Conservation (phyloP, 768 basidiomycete species). For the Mycena sanguinolenta region DNA sequence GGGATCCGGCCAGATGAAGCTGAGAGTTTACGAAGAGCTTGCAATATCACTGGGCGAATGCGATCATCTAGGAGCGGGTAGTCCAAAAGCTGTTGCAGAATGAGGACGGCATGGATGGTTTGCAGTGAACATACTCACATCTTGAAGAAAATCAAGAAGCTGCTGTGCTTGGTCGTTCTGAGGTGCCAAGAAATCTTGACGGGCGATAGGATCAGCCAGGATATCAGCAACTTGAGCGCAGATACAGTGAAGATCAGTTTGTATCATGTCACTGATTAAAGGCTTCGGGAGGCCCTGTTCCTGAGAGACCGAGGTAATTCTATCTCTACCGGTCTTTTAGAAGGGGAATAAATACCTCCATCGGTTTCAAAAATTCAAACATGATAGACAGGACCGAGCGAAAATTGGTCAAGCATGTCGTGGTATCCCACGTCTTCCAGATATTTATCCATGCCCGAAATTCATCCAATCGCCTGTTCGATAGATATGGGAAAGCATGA, state of each 20-base stretch:
- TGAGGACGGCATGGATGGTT: neutral
- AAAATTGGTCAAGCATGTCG: conserved; percentile 2
- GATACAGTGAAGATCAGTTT: neutral
- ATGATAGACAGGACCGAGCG: conserved; percentile 1
- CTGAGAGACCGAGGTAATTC: neutral
- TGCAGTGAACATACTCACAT: neutral
- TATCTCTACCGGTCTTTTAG: neutral
- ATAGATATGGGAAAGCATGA: neutral
- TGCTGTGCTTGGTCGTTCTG: neutral
- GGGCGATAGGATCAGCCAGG: conserved; percentile 1
- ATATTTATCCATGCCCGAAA: neutral
- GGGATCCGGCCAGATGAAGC: conserved; percentile 4
- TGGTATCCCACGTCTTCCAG: conserved; percentile 4
- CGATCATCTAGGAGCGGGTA: conserved; percentile 14
- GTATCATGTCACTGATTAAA: neutral
- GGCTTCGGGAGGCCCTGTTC: neutral
- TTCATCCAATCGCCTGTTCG: neutral
- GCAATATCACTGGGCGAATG: conserved; percentile 9
- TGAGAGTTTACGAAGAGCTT: neutral
- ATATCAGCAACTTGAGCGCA: conserved; percentile 8
- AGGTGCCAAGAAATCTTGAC: neutral
- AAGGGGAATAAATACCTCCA: neutral
- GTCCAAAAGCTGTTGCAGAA: conserved; percentile 22
- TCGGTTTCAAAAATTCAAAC: neutral
- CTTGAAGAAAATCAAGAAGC: conserved; percentile 2